These are phyloP conservation scores for Solanum chaucha DNA, from an alignment of 257 asterid genomes.

Conservation along the genomic window DNA sequence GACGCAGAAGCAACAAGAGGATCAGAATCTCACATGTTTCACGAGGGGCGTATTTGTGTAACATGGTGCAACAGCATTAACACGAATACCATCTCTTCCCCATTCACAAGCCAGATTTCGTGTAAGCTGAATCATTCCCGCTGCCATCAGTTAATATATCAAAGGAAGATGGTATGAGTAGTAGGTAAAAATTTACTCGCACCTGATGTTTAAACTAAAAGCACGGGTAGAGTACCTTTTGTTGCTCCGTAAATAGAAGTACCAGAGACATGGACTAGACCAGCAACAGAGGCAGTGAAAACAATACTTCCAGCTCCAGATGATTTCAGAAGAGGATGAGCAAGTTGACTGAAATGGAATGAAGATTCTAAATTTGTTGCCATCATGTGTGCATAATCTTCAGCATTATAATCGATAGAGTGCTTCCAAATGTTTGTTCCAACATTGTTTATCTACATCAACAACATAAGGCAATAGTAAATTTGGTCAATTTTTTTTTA, in stretches of 20 bases:
- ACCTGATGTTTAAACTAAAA: background rate
- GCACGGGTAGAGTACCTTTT: constrained; percentile 36
- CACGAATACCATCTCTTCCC: constrained; percentile 85
- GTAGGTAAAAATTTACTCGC: background rate
- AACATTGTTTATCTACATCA: constrained; percentile 65
- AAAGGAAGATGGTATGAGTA: background rate
- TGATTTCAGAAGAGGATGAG: constrained; percentile 84
- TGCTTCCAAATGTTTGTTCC: constrained; percentile 89
- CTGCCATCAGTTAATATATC: constrained; percentile 15
- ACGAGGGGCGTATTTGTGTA: constrained; percentile 77
- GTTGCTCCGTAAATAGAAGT: constrained; percentile 89
- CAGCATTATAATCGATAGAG: constrained; percentile 65
- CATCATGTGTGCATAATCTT: constrained; percentile 61
- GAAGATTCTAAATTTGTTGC: constrained; percentile 81
- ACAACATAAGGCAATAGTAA: background rate
- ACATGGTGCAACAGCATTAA: constrained; percentile 88
- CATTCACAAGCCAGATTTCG: constrained; percentile 88
- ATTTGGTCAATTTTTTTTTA: background rate
- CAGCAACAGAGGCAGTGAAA: constrained; percentile 76
- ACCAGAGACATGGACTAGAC: constrained; percentile 52
- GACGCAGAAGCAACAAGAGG: background rate
- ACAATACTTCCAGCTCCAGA: constrained; percentile 65
- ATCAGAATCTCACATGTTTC: constrained; percentile 44
- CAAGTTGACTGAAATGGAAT: constrained; percentile 74
- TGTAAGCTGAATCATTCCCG: constrained; percentile 86